Conservation (phyloP, 2,329 filamentous ascomycete genomes). For the Pestalotiopsis sp. region DNA sequence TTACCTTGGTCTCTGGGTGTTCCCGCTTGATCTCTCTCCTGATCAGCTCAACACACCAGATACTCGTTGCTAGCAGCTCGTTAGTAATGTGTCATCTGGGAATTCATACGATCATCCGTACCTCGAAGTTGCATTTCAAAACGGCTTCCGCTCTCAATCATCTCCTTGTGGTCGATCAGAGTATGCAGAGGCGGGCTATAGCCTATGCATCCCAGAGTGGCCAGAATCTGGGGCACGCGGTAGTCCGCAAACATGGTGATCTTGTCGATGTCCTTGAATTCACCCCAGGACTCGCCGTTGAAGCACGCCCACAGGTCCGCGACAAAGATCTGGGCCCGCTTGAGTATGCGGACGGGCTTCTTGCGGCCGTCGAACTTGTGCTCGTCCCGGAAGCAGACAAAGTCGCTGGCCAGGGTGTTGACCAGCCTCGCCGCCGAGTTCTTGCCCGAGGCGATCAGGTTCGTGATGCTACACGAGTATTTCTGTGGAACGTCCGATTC, state of each 20-base stretch:
- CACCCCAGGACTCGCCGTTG: constrained; percentile 75
- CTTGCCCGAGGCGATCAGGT: constrained; percentile 73
- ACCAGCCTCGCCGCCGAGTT: constrained; percentile 79
- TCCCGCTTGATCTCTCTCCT: constrained; percentile 73
- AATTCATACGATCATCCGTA: constrained; percentile 28
- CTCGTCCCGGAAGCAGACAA: constrained; percentile 85
- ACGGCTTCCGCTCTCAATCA: constrained; percentile 69
- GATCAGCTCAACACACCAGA: constrained; percentile 94
- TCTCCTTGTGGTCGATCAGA: constrained; percentile 64
- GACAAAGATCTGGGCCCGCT: constrained; percentile 93
- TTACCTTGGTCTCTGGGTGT: constrained; percentile 72
- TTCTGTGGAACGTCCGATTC: constrained; percentile 48
- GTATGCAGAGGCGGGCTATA: constrained; percentile 81
- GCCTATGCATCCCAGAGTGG: constrained; percentile 77
- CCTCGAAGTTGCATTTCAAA: constrained; percentile 90
- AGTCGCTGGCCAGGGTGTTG: constrained; percentile 80
- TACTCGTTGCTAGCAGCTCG: constrained; percentile 69
- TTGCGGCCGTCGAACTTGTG: constrained; percentile 71
- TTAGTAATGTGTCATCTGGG: background rate
- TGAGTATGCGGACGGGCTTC: constrained; percentile 77
- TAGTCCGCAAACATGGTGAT: constrained; percentile 99
- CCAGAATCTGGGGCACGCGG: constrained; percentile 90
- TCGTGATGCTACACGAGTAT: constrained; percentile 74
- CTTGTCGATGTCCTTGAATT: constrained; percentile 88
- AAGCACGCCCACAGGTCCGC: constrained; percentile 98